Evolutionary conservation across 1,139 yeast genomes (phyloP).

Genomic region (Scheffersomyces lignicola): DNA sequence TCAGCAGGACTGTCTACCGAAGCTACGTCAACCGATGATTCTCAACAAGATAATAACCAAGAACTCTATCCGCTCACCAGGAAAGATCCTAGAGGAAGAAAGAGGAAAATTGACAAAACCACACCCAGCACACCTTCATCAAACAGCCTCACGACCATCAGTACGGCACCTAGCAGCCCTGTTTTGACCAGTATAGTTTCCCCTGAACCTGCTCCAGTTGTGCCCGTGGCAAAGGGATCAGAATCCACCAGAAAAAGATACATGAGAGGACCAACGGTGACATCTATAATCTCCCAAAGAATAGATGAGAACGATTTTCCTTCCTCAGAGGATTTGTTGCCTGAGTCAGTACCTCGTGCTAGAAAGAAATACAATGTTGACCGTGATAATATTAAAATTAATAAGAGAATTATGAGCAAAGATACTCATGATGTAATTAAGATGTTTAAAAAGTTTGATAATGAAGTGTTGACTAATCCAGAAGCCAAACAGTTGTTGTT

Average conservation of each 20-base stretch:
- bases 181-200: no score
- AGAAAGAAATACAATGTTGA: constrained; percentile 16
- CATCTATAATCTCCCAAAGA: constrained; percentile 18
- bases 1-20: background rate
- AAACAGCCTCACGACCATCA: no score
- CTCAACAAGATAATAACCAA: no score
- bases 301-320: constrained; percentile 15
- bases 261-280: constrained; percentile 11
- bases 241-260: no score
- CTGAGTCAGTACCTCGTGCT: constrained; percentile 1
- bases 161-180: no score
- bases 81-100: constrained; percentile 14
- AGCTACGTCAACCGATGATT: background rate
- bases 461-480: constrained; percentile 16
- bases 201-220: no score
- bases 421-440: constrained; percentile 18
- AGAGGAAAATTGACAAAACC: constrained; percentile 12
- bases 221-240: no score
- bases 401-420: constrained; percentile 18
- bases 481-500: constrained; percentile 16
- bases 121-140: no score
- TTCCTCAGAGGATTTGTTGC: constrained; percentile 3
- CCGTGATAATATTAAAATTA: constrained; percentile 17
- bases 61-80: constrained; percentile 5
- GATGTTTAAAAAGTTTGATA: constrained; percentile 19